These are phyloP conservation scores for Erucastrum elatum DNA, from an alignment of 345 rosid genomes.

Conservation along the genomic window DNA sequence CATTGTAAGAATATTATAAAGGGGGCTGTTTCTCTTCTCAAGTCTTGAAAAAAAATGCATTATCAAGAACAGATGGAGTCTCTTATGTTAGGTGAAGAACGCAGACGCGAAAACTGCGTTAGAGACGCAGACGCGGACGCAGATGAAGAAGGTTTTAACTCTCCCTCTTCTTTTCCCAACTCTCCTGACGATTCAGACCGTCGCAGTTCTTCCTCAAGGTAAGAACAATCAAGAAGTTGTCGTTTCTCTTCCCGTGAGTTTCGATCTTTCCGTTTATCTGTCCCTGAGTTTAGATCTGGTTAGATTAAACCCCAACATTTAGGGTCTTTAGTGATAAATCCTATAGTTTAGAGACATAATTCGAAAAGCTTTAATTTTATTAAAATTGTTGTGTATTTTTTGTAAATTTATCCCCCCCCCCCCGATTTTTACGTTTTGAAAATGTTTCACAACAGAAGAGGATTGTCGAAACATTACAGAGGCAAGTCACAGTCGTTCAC, in stretches of 20 bases:
- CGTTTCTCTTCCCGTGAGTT: neutral
- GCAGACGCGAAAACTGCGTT: constrained; percentile 31
- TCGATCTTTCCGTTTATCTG: neutral
- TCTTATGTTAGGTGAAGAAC: constrained; percentile 37
- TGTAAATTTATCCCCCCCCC: neutral
- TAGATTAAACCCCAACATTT: neutral
- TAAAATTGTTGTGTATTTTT: neutral
- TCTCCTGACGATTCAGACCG: constrained; percentile 39
- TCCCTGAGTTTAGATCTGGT: neutral
- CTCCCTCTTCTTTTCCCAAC: constrained; percentile 35
- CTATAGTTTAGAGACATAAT: neutral
- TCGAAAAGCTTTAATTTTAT: neutral
- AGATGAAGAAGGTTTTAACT: constrained; percentile 33
- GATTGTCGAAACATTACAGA: constrained; percentile 47
- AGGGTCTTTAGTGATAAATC: neutral
- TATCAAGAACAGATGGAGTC: constrained; percentile 44
- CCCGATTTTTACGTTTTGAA: neutral
- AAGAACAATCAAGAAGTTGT: neutral
- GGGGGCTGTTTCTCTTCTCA: constrained; percentile 11
- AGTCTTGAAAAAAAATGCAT: constrained; percentile 22
- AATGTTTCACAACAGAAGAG: constrained; percentile 33
- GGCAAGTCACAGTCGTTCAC: constrained; percentile 51
- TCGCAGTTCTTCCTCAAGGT: constrained; percentile 38
- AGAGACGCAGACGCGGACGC: constrained; percentile 25
- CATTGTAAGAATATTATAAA: neutral